Conservation (phyloP, 2,329 filamentous ascomycete species). For the Macrophomina pseudophaseolina region DNA sequence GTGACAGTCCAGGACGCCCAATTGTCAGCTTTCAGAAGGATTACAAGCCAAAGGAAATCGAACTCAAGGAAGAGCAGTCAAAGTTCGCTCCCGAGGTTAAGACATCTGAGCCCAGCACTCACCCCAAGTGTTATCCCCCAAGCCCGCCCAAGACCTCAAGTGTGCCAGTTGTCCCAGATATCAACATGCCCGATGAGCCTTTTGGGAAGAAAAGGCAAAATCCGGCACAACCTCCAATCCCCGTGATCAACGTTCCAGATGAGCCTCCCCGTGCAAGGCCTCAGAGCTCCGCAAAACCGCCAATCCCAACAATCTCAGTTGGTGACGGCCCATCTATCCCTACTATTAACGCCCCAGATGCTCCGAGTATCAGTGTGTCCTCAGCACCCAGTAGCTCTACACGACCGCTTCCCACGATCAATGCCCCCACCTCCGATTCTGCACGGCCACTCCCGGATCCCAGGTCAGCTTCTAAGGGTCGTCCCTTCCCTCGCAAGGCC, state of each 20-base stretch:
- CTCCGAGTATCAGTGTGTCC: slow-evolving; percentile 33
- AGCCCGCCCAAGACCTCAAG: slow-evolving; percentile 44
- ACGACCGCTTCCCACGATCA: slow-evolving; percentile 31
- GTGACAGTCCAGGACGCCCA: slow-evolving; percentile 84
- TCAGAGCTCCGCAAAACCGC: slow-evolving; percentile 50
- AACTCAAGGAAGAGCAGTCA: slow-evolving; percentile 63
- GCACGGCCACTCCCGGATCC: slow-evolving; percentile 23
- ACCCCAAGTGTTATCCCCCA: slow-evolving; percentile 35
- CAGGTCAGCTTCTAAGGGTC: slow-evolving; percentile 15
- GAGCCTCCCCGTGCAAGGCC: slow-evolving; percentile 31
- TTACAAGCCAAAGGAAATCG: slow-evolving; percentile 78
- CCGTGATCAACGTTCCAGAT: slow-evolving; percentile 37
- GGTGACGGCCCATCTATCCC: slow-evolving; percentile 29
- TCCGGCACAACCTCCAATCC: slow-evolving; percentile 44
- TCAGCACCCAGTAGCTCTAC: slow-evolving; percentile 34
- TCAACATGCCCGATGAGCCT: slow-evolving; percentile 52
- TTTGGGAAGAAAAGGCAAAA: slow-evolving; percentile 44
- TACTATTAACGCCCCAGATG: slow-evolving; percentile 58
- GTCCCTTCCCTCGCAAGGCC: slow-evolving; percentile 40
- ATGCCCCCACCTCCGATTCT: slow-evolving; percentile 19
- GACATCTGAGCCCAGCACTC: slow-evolving; percentile 11
- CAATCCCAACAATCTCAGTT: slow-evolving; percentile 29
- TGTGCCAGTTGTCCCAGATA: slow-evolving; percentile 54
- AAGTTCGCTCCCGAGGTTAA: slow-evolving; percentile 32
- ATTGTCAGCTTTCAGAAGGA: slow-evolving; percentile 95